Evolutionary conservation across 306 rosid genomes (phyloP), one percentile per base, ranked within the genome.

Genomic region (Lupinus albus): DNA sequence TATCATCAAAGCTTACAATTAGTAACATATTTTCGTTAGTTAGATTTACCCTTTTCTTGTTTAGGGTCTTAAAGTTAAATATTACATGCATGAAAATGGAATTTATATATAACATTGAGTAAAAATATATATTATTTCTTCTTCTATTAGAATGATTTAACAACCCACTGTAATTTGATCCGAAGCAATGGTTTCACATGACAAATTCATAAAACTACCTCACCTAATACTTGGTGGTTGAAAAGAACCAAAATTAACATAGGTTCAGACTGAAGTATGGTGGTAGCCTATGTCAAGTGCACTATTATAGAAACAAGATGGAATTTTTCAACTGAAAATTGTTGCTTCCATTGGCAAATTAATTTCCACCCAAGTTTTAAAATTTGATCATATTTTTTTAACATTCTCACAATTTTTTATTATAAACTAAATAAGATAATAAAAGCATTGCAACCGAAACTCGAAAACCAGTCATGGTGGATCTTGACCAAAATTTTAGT

Each of bases 211-310:
- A 17, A 46, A 50, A 77, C 67, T 32, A 21, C 70, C 64, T 50
- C 76, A 47, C 72, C 68, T 50, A 28, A 7, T 46, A 47, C 6
- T 64, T 64, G 56, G 79, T 65, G 60, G 78, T 80, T 65, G 79
- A 65, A 64, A 73, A 51, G 21, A 71, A 69, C 67, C 59, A 13
- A 49, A 49, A 61, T 78, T 64, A 71, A 62, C 61, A 48, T 16
- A 28, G 74, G 11, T 45, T 33, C 13, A 7, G 16, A 76, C 32
- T 44, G 51, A 52, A 53, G 0, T 16, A 9, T 1, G 44, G 11
- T 54, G 18, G 20, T 42, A 0, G 62, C 35, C 46, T 25, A 11
- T 75, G 64, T 62, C 60, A 48, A 48, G 32, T 55, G 39, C 9
- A 17, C 32, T 68, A 52, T 54, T 62, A 8, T 54, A 47, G 68